A percentile compares a stretch with the other conserved stretches of the same genome.
phyloP scores from a whole-genome alignment of 2,329 filamentous ascomycete species.

The Apiospora aurea region DNA sequence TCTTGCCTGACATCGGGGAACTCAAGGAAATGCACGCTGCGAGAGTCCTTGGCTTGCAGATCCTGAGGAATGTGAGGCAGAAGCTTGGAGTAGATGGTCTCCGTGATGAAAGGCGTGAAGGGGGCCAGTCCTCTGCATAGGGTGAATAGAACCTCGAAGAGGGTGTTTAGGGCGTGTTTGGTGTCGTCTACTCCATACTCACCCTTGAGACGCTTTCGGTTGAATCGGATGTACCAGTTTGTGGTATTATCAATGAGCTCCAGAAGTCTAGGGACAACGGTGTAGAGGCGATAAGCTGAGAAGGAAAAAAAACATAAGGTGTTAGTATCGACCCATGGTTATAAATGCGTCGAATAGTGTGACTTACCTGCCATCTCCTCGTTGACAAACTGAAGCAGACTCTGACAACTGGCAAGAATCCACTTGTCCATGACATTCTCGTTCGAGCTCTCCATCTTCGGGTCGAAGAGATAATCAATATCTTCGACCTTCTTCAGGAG shows the following conservation, averaged over 20 bases:
- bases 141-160: constrained; percentile 93
- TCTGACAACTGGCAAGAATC: constrained; percentile 93
- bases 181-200: constrained; percentile 88
- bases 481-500: constrained; percentile 86
- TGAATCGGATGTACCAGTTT: constrained; percentile 91
- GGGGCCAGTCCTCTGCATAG: constrained; percentile 88
- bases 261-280: constrained; percentile 85
- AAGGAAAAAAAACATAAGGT: constrained; percentile 19
- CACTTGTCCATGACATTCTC: constrained; percentile 95
- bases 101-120: constrained; percentile 94
- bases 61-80: constrained; percentile 81
- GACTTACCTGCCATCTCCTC: constrained; percentile 82
- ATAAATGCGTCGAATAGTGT: background rate
- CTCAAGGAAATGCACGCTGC: constrained; percentile 90
- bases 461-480: constrained; percentile 80
- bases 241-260: constrained; percentile 91
- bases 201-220: constrained; percentile 77
- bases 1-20: constrained; percentile 91
- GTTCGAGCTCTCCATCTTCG: constrained; percentile 75
- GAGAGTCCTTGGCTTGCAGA: constrained; percentile 72
- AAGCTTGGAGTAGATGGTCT: constrained; percentile 89
- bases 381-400: constrained; percentile 89
- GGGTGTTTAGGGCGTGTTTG: constrained; percentile 86
- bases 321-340: background rate
- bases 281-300: constrained; percentile 79